Evolutionary conservation across 208 protist species (phyloP), one percentile per base, ranked within the genome.

Genomic region (Phytomonas sp.): DNA sequence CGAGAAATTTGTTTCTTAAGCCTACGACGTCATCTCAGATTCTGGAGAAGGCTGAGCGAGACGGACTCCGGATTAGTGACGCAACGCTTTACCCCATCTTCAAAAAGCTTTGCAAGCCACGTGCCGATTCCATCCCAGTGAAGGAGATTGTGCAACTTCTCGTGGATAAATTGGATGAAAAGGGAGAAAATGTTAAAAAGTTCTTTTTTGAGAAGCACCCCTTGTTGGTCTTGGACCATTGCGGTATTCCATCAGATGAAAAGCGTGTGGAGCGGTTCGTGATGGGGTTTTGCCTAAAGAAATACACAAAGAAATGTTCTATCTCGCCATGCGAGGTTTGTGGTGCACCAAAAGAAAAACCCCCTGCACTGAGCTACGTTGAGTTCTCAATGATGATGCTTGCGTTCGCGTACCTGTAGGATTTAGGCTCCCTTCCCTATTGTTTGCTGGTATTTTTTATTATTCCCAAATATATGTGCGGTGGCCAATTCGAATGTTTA

Each of bases 341-440:
- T 60, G 20, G 4, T 20, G 1, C 33, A 53, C 15, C 23, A 17
- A 65, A 65, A 65, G 60, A 63, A 20, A 37, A 63, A 20, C 2
- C 2, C 2, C 31, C 1, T 63, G 70, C 75, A 17, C 75, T 95
- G 17, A 93, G 89, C 73, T 93, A 93, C 72, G 82, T 87, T 20
- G 85, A 92, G 67, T 95, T 95, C 64, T 93, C 90, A 13, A 85
- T 93, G 76, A 72, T 93, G 72, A 93, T 95, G 84, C 79, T 95
- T 11, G 83, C 88, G 23, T 71, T 95, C 34, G 87, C 84, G 0
- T 74, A 79, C 13, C 82, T 89, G 70, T 93, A 81, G 77, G 4
- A 11, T 23, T 17, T 51, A 20, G 29, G 33, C 33, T 6, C 33
- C 33, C 33, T 34, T 34, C 6, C 6, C 33, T 6, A 34, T 34